Base-by-base conservation (phyloP, 2,329 filamentous ascomycete species). In the Botrytis pseudocinerea region DNA sequence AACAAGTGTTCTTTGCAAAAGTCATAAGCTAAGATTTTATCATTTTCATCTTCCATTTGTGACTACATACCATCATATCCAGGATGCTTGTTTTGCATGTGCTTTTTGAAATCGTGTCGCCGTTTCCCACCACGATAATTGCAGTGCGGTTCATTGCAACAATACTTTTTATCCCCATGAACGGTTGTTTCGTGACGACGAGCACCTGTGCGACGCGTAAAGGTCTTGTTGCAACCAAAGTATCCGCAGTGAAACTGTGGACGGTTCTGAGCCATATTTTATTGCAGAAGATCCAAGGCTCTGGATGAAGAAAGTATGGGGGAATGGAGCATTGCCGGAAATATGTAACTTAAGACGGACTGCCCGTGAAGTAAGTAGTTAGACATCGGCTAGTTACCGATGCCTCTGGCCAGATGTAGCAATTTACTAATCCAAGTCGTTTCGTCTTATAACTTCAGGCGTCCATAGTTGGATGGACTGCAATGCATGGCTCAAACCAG, bases 71-170 rank as follows among this genome's bases (percentile, higher is more conserved):
- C 62, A 68, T 72, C 62, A 40, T 72, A 51, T 59, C 63, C 70
- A 14, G 70, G 70, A 60, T 72, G 70, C 32, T 72, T 68, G 18
- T 72, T 64, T 40, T 54, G 66, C 70, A 72, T 72, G 22, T 72
- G 70, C 4, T 66, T 72, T 8, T 60, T 46, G 51, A 68, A 72
- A 59, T 72, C 70, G 10, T 72, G 59, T 38, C 70, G 48, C 38
- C 70, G 51, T 68, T 72, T 72, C 20, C 62, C 70, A n/a, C 70
- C 70, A 9, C 70, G 48, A 44, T 72, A 72, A 38, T 68, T 72
- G 62, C 70, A 72, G 25, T 72, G 42, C 60, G 70, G 70, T 22
- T 72, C 70, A 65, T 48, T 54, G 32, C 70, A 72, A 16, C 63
- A 72, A 10, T 59, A 68, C 28, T 72, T 72, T 35, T 72, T 72